Evolutionary conservation across 257 asterid species (phyloP).

Genomic region (Linaria vulgaris): DNA sequence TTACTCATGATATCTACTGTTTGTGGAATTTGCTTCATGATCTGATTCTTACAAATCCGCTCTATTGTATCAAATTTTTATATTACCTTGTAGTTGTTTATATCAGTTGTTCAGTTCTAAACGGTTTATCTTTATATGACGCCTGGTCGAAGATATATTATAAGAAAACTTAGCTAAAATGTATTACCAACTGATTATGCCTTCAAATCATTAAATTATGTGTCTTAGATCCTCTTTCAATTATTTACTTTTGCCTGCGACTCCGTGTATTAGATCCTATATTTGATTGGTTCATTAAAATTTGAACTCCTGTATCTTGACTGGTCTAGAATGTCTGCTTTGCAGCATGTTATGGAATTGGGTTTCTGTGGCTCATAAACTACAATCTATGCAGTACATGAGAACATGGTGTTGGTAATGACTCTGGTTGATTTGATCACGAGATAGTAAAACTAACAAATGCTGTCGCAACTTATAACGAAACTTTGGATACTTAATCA

Average conservation of each 20-base stretch:
- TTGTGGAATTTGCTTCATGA: background rate
- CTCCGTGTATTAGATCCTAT: background rate
- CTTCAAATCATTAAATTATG: background rate
- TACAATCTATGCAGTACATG: background rate
- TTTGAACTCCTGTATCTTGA: background rate
- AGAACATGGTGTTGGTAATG: constrained; percentile 8
- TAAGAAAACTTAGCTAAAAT: no score
- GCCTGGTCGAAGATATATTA: no score
- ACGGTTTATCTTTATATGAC: constrained; percentile 1
- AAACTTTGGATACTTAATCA: constrained; percentile 4
- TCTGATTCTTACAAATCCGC: no score
- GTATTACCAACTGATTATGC: constrained; percentile 14
- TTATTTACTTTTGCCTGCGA: constrained; percentile 17
- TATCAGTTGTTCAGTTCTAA: background rate
- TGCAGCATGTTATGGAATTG: no score
- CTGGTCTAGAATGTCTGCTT: background rate
- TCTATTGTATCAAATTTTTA: constrained; percentile 12
- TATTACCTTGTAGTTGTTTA: background rate
- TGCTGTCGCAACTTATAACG: background rate
- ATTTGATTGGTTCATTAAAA: background rate
- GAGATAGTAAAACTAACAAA: constrained; percentile 1
- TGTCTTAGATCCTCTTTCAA: background rate
- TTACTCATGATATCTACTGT: constrained; percentile 11
- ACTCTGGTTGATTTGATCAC: constrained; percentile 14
- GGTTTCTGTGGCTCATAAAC: constrained; percentile 1